A percentile compares a stretch with the other conserved stretches of the same genome.
Conservation (phyloP, 2,329 filamentous ascomycete genomes). For the Ophidiomyces ophidiicola region DNA sequence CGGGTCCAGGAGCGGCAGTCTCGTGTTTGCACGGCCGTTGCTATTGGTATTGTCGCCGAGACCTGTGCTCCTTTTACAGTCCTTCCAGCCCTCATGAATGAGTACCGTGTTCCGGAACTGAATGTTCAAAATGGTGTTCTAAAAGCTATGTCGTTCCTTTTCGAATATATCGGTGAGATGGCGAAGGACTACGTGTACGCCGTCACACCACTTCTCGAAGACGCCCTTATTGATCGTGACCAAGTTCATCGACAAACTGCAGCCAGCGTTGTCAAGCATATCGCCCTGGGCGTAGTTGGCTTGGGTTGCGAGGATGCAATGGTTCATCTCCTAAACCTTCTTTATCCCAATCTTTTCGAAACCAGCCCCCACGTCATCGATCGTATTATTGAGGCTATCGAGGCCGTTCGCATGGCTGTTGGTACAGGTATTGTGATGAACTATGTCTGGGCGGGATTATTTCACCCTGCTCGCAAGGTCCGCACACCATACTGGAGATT, state of each 20-base stretch:
- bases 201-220: constrained; percentile 86
- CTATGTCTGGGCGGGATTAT: constrained; percentile 94
- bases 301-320: constrained; percentile 97
- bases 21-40: constrained; percentile 94
- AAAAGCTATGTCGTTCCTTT: constrained; percentile 91
- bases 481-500: constrained; percentile 89
- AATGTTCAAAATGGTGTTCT: constrained; percentile 98
- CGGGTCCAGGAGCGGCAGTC: constrained; percentile 96
- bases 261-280: constrained; percentile 92
- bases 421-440: constrained; percentile 90
- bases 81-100: constrained; percentile 97
- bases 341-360: constrained; percentile 96
- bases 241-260: constrained; percentile 97
- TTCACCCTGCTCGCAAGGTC: constrained; percentile 93
- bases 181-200: constrained; percentile 99
- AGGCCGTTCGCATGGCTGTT: constrained; percentile 85
- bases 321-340: constrained; percentile 89
- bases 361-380: constrained; percentile 98
- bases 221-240: constrained; percentile 93
- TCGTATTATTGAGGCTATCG: constrained; percentile 91
- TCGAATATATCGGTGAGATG: constrained; percentile 99
- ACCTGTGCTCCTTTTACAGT: constrained; percentile 98
- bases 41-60: constrained; percentile 96
- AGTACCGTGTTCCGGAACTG: constrained; percentile 93
- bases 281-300: constrained; percentile 92